Conservation (phyloP, 1,284 basidiomycete species). For the Trametes hirsuta region DNA sequence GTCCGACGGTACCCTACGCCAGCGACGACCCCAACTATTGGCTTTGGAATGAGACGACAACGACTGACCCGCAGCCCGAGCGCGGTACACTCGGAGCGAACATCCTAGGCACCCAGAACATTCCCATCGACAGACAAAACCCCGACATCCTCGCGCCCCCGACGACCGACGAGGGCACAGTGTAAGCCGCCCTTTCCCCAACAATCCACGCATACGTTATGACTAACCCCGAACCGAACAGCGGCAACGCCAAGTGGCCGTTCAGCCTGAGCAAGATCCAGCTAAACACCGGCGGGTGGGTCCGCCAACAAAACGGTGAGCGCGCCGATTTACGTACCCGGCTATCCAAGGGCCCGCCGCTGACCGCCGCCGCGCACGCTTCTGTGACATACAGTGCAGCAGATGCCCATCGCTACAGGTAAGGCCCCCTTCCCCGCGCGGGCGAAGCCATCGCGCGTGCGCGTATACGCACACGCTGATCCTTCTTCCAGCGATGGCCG, state of each 20-base stretch:
- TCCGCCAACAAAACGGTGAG: constrained; percentile 63
- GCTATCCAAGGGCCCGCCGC: not conserved
- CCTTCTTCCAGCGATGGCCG: constrained; percentile 51
- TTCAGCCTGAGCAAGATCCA: constrained; percentile 68
- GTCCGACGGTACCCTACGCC: constrained; percentile 40
- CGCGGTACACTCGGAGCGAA: constrained; percentile 49
- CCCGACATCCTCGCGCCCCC: constrained; percentile 66
- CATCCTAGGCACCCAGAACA: constrained; percentile 58
- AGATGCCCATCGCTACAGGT: constrained; percentile 64
- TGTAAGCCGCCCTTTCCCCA: constrained; percentile 42
- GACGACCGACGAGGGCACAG: constrained; percentile 59
- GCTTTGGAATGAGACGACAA: constrained; percentile 32
- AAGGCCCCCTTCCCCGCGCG: constrained; percentile 6
- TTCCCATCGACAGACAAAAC: constrained; percentile 53
- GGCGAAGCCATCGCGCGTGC: not conserved
- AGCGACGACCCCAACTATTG: constrained; percentile 54
- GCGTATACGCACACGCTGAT: not conserved
- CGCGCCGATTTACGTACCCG: not conserved
- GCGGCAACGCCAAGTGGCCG: constrained; percentile 67
- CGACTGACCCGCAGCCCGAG: constrained; percentile 35
- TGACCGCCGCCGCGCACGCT: not conserved
- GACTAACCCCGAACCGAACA: constrained; percentile 25
- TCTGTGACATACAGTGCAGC: constrained; percentile 42
- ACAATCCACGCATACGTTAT: not conserved
- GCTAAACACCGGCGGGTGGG: constrained; percentile 71